Evolutionary conservation across 805 yeast species (phyloP).

Genomic region (Candida alai): DNA sequence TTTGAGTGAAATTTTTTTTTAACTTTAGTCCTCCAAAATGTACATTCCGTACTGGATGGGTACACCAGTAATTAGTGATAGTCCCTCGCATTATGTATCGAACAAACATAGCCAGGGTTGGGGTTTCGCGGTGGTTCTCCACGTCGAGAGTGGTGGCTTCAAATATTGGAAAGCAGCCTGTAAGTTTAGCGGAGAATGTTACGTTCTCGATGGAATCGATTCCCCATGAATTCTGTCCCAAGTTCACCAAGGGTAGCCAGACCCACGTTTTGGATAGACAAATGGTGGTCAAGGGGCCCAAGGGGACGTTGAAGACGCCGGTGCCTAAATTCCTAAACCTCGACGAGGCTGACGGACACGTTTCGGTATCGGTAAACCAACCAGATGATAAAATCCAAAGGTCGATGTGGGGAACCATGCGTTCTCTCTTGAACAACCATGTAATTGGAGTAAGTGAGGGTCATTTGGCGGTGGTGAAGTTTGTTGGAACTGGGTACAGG

Average conservation of each 20-base stretch:
- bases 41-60: too few species aligned
- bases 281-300: conserved; percentile 70
- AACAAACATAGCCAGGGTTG: too few species aligned
- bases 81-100: too few species aligned
- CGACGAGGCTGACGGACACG: conserved; percentile 28
- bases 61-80: too few species aligned
- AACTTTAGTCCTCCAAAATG: too few species aligned
- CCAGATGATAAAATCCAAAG: conserved; percentile 62
- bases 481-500: conserved; percentile 97
- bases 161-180: conserved; percentile 79
- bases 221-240: conserved; percentile 49
- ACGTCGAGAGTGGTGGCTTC: conserved; percentile 31
- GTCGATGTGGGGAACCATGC: conserved; percentile 92
- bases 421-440: conserved; percentile 74
- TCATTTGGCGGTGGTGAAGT: conserved; percentile 78
- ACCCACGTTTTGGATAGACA: conserved; percentile 54
- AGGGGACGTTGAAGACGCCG: conserved; percentile 59
- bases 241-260: conserved; percentile 64
- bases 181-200: conserved; percentile 63
- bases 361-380: conserved; percentile 56
- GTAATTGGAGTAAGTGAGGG: conserved; percentile 91
- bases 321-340: conserved; percentile 66
- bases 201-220: conserved; percentile 44
- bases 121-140: too few species aligned
- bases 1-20: too few species aligned